Conservation (phyloP, 2,329 filamentous ascomycete species). For the Simplicillium aogashimaense region DNA sequence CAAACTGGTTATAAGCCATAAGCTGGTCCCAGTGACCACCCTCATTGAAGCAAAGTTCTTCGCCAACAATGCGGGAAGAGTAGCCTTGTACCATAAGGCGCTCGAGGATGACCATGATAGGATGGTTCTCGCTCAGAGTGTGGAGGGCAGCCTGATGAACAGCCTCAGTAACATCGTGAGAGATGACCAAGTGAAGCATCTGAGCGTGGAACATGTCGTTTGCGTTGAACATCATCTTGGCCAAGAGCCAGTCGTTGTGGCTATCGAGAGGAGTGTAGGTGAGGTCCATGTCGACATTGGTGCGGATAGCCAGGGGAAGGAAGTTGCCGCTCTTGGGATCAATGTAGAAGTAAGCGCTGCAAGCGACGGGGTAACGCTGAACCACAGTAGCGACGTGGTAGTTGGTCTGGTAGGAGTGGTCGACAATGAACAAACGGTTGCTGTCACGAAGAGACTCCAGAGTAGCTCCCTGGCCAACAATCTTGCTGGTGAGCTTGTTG, state of each 20-base stretch:
- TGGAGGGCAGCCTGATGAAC: conserved; percentile 33
- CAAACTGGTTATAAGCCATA: conserved; percentile 18
- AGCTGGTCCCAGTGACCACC: conserved; percentile 20
- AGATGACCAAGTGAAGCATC: conserved; percentile 31
- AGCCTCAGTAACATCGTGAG: conserved; percentile 32
- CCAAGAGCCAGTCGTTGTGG: conserved; percentile 36
- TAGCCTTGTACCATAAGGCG: conserved; percentile 17
- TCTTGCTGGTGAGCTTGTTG: conserved; percentile 13
- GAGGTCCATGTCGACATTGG: conserved; percentile 23
- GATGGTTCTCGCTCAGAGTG: conserved; percentile 34
- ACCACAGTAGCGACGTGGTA: conserved; percentile 11
- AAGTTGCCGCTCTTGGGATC: conserved; percentile 27
- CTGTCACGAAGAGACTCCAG: conserved; percentile 19
- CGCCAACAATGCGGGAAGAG: conserved; percentile 10
- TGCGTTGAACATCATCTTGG: conserved; percentile 37
- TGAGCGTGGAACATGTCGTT: conserved; percentile 36
- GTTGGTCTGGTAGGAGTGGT: conserved; percentile 22
- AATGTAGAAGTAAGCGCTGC: conserved; percentile 37
- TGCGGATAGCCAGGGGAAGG: conserved; percentile 36
- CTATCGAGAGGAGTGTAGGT: conserved; percentile 35
- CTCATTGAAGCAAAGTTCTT: conserved; percentile 14
- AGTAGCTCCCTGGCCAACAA: conserved; percentile 18
- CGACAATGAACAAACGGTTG: conserved; percentile 31
- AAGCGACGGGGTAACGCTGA: conserved; percentile 26
- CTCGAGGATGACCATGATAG: conserved; percentile 26